Percentiles rank a stretch among this genome's conserved stretches.
Conservation (phyloP, 345 rosid species). For the Schrenkiella parvula region DNA sequence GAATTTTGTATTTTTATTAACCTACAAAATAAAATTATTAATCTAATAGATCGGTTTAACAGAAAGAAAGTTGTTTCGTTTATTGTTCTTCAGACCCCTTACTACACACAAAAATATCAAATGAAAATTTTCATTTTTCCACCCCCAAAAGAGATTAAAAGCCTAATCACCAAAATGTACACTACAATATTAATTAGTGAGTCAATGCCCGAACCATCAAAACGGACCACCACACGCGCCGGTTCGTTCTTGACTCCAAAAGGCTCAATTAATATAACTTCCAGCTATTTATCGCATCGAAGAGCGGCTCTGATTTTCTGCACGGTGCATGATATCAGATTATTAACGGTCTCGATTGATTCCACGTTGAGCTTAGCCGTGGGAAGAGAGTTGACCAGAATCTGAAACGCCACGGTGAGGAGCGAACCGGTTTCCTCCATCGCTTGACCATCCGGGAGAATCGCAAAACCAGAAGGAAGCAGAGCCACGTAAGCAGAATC, state of each 20-base stretch:
- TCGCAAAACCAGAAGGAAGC: conserved; percentile 85
- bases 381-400: conserved; percentile 81
- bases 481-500: conserved; percentile 94
- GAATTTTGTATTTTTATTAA: no score
- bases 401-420: conserved; percentile 90
- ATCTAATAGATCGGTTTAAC: neutral
- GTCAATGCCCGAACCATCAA: conserved; percentile 26
- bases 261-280: neutral
- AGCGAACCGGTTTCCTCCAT: conserved; percentile 70
- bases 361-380: conserved; percentile 88
- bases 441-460: conserved; percentile 50
- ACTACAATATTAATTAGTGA: neutral
- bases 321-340: conserved; percentile 85
- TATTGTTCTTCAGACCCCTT: neutral
- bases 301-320: conserved; percentile 91
- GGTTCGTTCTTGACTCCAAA: conserved; percentile 24
- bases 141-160: neutral
- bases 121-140: neutral
- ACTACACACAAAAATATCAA: no score
- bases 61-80: neutral
- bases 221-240: neutral
- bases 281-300: conserved; percentile 47
- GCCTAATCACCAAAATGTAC: conserved; percentile 4
- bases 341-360: conserved; percentile 94
- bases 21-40: no score